Evolutionary conservation across 768 basidiomycete genomes (phyloP).

Genomic region (Suillus brevipes): DNA sequence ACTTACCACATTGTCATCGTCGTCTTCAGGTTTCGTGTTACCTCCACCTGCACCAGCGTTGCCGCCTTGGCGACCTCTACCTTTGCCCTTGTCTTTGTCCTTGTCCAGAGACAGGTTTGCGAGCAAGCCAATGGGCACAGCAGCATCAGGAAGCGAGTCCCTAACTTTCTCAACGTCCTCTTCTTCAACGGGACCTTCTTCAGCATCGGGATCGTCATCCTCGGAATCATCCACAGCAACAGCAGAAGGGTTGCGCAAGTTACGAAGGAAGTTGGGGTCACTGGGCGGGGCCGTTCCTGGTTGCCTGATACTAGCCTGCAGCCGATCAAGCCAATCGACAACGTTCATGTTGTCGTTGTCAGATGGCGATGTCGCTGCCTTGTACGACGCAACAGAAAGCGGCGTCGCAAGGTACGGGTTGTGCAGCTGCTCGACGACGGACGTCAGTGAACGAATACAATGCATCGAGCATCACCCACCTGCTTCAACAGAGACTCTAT

Average conservation of each 20-base stretch:
- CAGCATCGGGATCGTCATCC: constrained; percentile 32
- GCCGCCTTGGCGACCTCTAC: constrained; percentile 34
- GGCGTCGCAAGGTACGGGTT: constrained; percentile 82
- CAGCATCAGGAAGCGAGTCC: constrained; percentile 61
- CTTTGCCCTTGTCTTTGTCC: constrained; percentile 42
- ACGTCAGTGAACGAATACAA: constrained; percentile 6
- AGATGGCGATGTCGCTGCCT: constrained; percentile 74
- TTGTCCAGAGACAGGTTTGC: constrained; percentile 70
- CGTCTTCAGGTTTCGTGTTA: constrained; percentile 39
- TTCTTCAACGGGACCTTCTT: constrained; percentile 33
- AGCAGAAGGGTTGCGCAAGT: constrained; percentile 38
- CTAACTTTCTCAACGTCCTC: constrained; percentile 48
- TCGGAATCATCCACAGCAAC: constrained; percentile 39
- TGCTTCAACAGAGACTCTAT: constrained; percentile 86
- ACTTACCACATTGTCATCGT: constrained; percentile 66
- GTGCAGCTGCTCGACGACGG: constrained; percentile 51
- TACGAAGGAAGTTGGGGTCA: constrained; percentile 29
- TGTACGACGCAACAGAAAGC: constrained; percentile 75
- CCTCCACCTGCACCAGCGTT: constrained; percentile 9
- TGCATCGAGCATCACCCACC: constrained; percentile 36
- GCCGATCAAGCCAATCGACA: constrained; percentile 73
- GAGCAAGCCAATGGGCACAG: constrained; percentile 74
- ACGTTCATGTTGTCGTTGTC: constrained; percentile 69
- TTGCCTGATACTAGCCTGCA: constrained; percentile 59
- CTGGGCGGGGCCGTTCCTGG: constrained; percentile 40